phyloP scores from a whole-genome alignment of 2,329 filamentous ascomycete genomes.

The Fusarium sp. region DNA sequence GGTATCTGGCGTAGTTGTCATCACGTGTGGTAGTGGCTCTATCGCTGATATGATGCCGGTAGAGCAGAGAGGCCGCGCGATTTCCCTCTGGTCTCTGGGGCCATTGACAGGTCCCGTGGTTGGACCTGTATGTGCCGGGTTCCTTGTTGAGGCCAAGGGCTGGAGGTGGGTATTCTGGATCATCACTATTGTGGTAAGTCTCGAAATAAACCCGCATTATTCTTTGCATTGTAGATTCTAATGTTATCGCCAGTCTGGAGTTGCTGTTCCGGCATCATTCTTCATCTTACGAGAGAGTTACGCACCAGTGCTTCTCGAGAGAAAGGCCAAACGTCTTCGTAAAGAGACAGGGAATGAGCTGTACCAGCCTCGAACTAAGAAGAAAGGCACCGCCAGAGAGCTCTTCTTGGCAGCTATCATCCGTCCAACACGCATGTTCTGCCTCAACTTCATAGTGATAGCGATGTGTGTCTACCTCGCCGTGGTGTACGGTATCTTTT shows the following conservation, averaged over 20 bases:
- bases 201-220: neutral
- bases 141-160: conserved; percentile 67
- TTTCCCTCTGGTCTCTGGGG: conserved; percentile 67
- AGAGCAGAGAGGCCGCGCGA: conserved; percentile 53
- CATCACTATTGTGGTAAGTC: conserved; percentile 60
- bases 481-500: conserved; percentile 63
- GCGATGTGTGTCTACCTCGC: conserved; percentile 59
- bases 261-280: conserved; percentile 43
- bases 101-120: conserved; percentile 51
- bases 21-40: conserved; percentile 64
- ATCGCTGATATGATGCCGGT: conserved; percentile 49
- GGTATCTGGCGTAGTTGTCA: conserved; percentile 59
- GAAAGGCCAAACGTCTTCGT: conserved; percentile 48
- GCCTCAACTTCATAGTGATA: conserved; percentile 58
- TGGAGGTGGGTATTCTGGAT: conserved; percentile 73
- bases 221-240: too few relatives aligned
- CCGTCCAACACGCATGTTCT: conserved; percentile 60
- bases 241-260: neutral
- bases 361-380: conserved; percentile 55
- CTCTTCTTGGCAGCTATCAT: conserved; percentile 52
- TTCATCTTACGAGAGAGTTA: conserved; percentile 52
- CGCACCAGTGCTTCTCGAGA: conserved; percentile 47
- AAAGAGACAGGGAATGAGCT: conserved; percentile 48
- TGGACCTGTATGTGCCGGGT: conserved; percentile 60
- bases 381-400: conserved; percentile 44